Percentiles rank a stretch among this genome's conserved stretches.
These are phyloP conservation scores for Yueomyces sp. DNA, from an alignment of 805 yeast genomes.

Conservation along the genomic window DNA sequence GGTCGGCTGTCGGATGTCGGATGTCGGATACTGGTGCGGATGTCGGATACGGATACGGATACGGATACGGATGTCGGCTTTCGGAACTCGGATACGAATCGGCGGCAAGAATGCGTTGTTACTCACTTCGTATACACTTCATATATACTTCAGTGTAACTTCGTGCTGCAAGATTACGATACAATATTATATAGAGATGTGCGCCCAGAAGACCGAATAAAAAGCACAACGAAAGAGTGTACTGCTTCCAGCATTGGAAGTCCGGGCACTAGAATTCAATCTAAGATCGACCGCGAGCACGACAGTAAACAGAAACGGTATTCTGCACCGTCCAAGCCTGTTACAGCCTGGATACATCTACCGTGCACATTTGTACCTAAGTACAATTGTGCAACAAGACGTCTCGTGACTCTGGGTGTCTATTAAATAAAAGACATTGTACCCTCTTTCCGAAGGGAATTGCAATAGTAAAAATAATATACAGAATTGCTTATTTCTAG, in stretches of 20 bases:
- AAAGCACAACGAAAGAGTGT: conserved; percentile 9
- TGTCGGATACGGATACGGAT: too few species aligned
- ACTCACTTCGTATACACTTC: too few species aligned
- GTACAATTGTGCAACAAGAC: conserved; percentile 3
- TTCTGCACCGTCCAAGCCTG: conserved; percentile 2
- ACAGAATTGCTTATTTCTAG: background rate
- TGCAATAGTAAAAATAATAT: background rate
- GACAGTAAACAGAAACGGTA: conserved; percentile 25
- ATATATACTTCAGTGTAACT: too few species aligned
- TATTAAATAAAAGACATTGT: conserved; percentile 33
- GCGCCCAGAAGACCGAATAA: conserved; percentile 13
- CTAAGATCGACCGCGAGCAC: conserved; percentile 95
- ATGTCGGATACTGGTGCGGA: too few species aligned
- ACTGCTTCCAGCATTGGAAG: conserved; percentile 16
- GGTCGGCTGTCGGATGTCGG: too few species aligned
- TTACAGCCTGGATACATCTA: background rate
- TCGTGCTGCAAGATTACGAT: too few species aligned
- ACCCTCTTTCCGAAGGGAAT: conserved; percentile 9
- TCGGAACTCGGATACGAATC: too few species aligned
- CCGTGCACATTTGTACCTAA: too few species aligned
- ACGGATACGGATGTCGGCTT: too few species aligned
- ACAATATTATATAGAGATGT: conserved; percentile 1
- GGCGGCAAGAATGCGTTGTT: too few species aligned
- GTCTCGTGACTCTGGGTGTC: conserved; percentile 68
- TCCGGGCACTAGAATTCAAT: conserved; percentile 26